A percentile compares a stretch with the other conserved stretches of the same genome.
Conservation (phyloP, 352 stramenopile species). For the Phytophthora ramorum region DNA sequence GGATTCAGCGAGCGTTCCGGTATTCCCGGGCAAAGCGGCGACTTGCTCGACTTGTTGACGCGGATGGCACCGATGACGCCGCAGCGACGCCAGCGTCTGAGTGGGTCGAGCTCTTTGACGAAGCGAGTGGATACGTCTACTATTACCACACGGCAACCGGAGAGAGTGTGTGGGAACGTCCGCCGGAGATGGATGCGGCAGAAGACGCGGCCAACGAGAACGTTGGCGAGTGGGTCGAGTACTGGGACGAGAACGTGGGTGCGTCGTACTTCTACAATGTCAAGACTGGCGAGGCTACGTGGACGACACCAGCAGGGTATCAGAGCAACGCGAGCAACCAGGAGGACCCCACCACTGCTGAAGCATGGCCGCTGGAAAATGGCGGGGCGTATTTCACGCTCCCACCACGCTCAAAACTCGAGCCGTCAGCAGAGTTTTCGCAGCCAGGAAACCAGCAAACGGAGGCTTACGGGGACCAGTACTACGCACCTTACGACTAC, state of each 20-base stretch:
- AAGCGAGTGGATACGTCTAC: conserved; percentile 68
- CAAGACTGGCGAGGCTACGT: conserved; percentile 72
- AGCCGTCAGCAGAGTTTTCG: conserved; percentile 5
- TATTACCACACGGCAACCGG: conserved; percentile 68
- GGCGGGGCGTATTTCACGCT: conserved; percentile 29
- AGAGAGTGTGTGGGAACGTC: conserved; percentile 63
- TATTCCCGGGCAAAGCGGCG: conserved; percentile 46
- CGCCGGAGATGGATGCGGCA: conserved; percentile 32
- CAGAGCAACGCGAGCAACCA: conserved; percentile 22
- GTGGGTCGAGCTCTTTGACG: conserved; percentile 82
- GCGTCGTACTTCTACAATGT: conserved; percentile 78
- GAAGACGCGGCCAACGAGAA: conserved; percentile 15
- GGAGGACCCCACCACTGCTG: conserved; percentile 16
- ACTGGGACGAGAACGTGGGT: conserved; percentile 74
- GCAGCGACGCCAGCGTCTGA: conserved; percentile 2
- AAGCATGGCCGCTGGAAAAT: conserved; percentile 21
- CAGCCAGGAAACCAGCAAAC: conserved; percentile 16
- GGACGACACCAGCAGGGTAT: conserved; percentile 53
- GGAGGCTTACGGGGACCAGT: conserved; percentile 4
- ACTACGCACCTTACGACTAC: conserved; percentile 31
- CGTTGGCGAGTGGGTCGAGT: conserved; percentile 68
- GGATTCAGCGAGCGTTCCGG: conserved; percentile 67
- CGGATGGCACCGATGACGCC: conserved; percentile 22
- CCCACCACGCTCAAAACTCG: conserved; percentile 19
- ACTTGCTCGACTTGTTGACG: conserved; percentile 44